phyloP scores from a whole-genome alignment of 345 rosid genomes.

The Eucalyptus viminalis region DNA sequence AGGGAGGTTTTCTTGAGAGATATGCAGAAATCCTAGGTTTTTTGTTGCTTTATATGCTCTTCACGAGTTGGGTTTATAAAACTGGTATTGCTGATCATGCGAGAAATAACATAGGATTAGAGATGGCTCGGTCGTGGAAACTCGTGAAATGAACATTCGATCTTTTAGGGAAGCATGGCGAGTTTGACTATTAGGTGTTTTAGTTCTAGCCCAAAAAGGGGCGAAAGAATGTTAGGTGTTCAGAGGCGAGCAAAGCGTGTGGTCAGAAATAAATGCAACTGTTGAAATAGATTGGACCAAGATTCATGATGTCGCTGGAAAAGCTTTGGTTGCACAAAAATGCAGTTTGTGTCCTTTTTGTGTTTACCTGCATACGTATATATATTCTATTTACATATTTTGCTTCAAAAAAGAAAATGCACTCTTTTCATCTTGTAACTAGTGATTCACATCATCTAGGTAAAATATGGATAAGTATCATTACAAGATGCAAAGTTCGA shows the following conservation, averaged over 20 bases:
- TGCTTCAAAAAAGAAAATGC: no score
- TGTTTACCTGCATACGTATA: no score
- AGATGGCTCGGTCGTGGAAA: background rate
- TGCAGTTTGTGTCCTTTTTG: no score
- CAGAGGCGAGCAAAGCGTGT: no score
- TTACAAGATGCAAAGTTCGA: background rate
- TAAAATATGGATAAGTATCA: background rate
- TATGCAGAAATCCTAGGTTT: background rate
- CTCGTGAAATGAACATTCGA: background rate
- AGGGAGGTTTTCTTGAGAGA: background rate
- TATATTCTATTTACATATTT: no score
- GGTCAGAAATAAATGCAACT: no score
- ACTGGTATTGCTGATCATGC: background rate
- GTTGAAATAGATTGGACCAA: no score
- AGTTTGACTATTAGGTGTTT: background rate
- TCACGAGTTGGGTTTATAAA: background rate
- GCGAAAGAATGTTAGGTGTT: background rate
- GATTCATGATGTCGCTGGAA: no score
- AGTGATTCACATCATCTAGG: no score
- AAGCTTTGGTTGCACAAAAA: no score
- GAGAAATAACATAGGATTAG: background rate
- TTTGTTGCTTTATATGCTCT: background rate
- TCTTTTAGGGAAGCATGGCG: background rate
- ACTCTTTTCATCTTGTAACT: no score
- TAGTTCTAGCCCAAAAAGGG: background rate